These are phyloP conservation scores for Raphanus raphanistrum DNA, from an alignment of 345 rosid genomes.

Conservation along the genomic window DNA sequence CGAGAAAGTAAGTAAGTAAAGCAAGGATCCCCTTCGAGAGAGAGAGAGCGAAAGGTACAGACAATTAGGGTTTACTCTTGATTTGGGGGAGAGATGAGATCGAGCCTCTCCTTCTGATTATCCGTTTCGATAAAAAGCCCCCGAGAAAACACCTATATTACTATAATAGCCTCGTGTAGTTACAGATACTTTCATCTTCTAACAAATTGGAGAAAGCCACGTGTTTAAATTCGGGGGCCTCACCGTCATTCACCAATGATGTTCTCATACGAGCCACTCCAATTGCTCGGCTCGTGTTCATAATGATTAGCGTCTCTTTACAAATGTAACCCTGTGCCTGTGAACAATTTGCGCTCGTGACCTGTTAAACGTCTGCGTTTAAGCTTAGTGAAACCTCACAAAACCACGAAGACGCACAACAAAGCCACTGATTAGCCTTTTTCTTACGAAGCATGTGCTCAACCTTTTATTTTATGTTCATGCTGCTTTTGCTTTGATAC, in stretches of 20 bases:
- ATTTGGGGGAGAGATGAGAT: conserved; percentile 31
- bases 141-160: not conserved
- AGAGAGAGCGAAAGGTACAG: conserved; percentile 1
- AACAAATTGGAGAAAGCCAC: not conserved
- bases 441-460: not conserved
- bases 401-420: not conserved
- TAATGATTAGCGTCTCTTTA: not conserved
- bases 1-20: conserved; percentile 1
- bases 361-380: not conserved
- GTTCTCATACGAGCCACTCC: not conserved
- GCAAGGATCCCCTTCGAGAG: conserved; percentile 14
- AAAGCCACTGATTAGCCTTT: not conserved
- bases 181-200: not conserved
- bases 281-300: not conserved
- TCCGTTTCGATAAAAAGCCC: not conserved
- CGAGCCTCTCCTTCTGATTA: conserved; percentile 8
- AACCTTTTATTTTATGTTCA: not conserved
- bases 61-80: conserved; percentile 48
- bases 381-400: not conserved
- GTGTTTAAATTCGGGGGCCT: not conserved
- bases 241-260: not conserved
- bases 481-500: not conserved
- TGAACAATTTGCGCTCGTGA: not conserved
- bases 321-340: not conserved
- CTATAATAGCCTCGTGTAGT: not conserved